Base-by-base conservation (phyloP, 106 monocot genomes). In the Dioscorea dumetorum region DNA sequence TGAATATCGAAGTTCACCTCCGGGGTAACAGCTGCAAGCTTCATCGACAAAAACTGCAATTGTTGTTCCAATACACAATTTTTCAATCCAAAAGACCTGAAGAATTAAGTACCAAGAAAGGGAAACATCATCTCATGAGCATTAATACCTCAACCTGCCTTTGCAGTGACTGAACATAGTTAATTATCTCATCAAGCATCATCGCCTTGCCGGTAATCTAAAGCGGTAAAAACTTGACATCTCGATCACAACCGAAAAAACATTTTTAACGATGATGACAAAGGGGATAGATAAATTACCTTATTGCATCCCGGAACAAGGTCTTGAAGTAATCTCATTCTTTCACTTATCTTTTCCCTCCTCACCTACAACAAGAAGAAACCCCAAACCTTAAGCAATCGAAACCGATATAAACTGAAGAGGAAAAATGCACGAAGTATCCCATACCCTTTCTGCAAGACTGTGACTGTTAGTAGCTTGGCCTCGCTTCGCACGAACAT, bases 281-380 rank as follows among this genome's bases (percentile, higher is more conserved):
- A 41, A 41, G 10, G 41, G 54, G 7, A 54, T 34, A 8, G 15
- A 41, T 41, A 41, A 41, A 41, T 41, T 71, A 93, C 93, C 88
- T 93, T 93, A 52, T 77, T 88, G 73, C 93, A 93, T 62, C 95
- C 95, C n/a, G 95, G 95, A 64, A 95, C 95, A 59, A 95, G 82
- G 72, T 91, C 83, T 68, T 95, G 95, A 68, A 95, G 84, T 23
- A 82, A 74, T 61, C 80, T 83, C 95, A 95, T 95, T 78, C 95
- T 64, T 69, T 91, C 95, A 54, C 95, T 95, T 24, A 95, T 95
- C 79, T 82, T 95, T 62, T 93, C 93, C 65, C 94, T 87, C 67
- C 94, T 80, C 60, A 94, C 67, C 94, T 94, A 58, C 33, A 77
- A 61, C 41, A 41, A 0, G 41, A 41, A 8, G 41, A 41, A 41